Evolutionary conservation across 805 yeast genomes (phyloP).

Genomic region (Wickerhamomyces silvicola): DNA sequence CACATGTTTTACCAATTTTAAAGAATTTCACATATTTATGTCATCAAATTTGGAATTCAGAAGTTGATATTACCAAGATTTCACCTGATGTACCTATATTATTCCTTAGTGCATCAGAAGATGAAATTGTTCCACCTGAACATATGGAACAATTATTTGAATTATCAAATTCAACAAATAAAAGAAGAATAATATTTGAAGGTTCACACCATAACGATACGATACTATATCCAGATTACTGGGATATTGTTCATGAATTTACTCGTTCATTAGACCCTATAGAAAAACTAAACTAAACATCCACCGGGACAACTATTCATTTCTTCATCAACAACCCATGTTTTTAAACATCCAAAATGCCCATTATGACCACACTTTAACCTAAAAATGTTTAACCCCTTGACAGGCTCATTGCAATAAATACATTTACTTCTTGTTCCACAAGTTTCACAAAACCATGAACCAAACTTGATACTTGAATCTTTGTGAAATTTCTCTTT

Average conservation of each 20-base stretch:
- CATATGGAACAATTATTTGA: constrained; percentile 65
- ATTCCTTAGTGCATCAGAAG: constrained; percentile 65
- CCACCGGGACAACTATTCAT: constrained; percentile 80
- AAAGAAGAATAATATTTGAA: constrained; percentile 48
- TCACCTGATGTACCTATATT: constrained; percentile 56
- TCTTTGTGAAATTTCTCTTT: constrained; percentile 31
- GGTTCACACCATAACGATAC: constrained; percentile 82
- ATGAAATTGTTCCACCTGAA: constrained; percentile 86
- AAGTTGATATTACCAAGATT: constrained; percentile 44
- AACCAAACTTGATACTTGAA: constrained; percentile 45
- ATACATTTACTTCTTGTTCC: constrained; percentile 44
- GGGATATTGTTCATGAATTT: constrained; percentile 62
- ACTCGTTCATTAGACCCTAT: constrained; percentile 26
- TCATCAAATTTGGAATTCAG: constrained; percentile 81
- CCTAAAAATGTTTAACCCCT: constrained; percentile 56
- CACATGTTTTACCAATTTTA: constrained; percentile 69
- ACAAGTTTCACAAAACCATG: constrained; percentile 83
- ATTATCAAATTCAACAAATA: constrained; percentile 42
- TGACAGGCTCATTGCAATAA: constrained; percentile 70
- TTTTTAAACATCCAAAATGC: constrained; percentile 71
- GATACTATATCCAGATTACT: constrained; percentile 64
- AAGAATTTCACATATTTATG: constrained; percentile 52
- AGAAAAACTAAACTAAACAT: constrained; percentile 7
- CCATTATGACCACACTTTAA: constrained; percentile 83
- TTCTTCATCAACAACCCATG: constrained; percentile 65